Evolutionary conservation across 2,329 filamentous ascomycete genomes (phyloP).

Genomic region (Trichocomaceae sp.): DNA sequence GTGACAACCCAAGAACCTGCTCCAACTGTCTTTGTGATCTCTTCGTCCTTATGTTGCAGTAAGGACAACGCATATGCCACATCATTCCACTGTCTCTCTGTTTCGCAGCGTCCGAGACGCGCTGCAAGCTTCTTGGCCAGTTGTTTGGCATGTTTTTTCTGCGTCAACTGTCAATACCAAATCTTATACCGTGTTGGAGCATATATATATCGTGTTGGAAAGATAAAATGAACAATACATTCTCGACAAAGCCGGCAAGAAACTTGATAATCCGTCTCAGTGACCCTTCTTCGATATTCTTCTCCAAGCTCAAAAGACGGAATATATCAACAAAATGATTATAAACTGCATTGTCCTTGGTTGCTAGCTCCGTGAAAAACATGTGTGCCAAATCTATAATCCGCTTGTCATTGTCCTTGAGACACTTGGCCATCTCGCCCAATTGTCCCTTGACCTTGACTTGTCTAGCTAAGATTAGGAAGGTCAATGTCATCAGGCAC

Average conservation of each 20-base stretch:
- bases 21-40: slow-evolving; percentile 38
- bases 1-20: slow-evolving; percentile 57
- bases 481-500: slow-evolving; percentile 96
- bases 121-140: slow-evolving; percentile 88
- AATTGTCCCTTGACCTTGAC: slow-evolving; percentile 99
- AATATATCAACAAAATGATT: slow-evolving; percentile 99
- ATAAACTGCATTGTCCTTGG: slow-evolving; percentile 97
- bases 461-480: slow-evolving; percentile 91
- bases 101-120: slow-evolving; percentile 76
- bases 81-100: slow-evolving; percentile 94
- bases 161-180: slow-evolving; percentile 38
- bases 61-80: slow-evolving; percentile 86
- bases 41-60: slow-evolving; percentile 63
- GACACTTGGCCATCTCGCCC: slow-evolving; percentile 97
- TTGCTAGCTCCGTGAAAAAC: slow-evolving; percentile 97
- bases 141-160: slow-evolving; percentile 97
- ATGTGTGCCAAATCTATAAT: slow-evolving; percentile 91
- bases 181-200: too few species aligned
- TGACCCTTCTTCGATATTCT: slow-evolving; percentile 72
- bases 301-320: slow-evolving; percentile 77
- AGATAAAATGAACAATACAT: slow-evolving; percentile 59
- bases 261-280: slow-evolving; percentile 87
- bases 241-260: slow-evolving; percentile 91
- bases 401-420: slow-evolving; percentile 91
- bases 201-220: too few species aligned